Conservation (phyloP, 176 grass and related monocot species). For the Chrysopogon serrulatus region DNA sequence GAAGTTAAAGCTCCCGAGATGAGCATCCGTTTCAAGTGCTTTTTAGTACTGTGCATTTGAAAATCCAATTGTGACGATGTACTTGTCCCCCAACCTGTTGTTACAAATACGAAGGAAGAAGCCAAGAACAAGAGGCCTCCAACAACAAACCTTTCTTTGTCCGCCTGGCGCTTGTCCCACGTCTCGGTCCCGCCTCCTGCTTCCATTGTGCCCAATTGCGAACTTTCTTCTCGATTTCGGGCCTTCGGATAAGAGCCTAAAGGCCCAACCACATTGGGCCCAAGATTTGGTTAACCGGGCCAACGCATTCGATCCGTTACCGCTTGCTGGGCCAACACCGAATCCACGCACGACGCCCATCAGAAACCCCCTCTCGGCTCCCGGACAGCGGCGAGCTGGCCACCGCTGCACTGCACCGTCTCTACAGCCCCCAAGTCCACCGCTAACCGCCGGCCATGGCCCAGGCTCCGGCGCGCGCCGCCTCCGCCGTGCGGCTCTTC, state of each 20-base stretch:
- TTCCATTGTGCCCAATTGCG: too few species aligned
- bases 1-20: too few species aligned
- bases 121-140: too few species aligned
- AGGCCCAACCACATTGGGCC: not conserved
- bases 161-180: too few species aligned
- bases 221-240: not conserved
- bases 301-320: not conserved
- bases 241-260: not conserved
- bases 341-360: not conserved
- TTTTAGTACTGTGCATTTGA: too few species aligned
- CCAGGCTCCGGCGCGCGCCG: conserved; percentile 8
- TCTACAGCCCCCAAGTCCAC: not conserved
- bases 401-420: not conserved
- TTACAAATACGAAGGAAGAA: too few species aligned
- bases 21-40: too few species aligned
- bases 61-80: too few species aligned
- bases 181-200: too few species aligned
- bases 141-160: too few species aligned
- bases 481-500: conserved; percentile 47
- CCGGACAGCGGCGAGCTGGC: not conserved
- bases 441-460: conserved; percentile 19
- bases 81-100: too few species aligned
- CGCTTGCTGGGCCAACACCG: not conserved
- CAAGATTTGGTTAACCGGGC: not conserved
- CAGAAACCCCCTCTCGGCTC: not conserved